These are phyloP conservation scores for Ettlia oleoabundans DNA, from an alignment of 139 green algal genomes.

Conservation along the genomic window DNA sequence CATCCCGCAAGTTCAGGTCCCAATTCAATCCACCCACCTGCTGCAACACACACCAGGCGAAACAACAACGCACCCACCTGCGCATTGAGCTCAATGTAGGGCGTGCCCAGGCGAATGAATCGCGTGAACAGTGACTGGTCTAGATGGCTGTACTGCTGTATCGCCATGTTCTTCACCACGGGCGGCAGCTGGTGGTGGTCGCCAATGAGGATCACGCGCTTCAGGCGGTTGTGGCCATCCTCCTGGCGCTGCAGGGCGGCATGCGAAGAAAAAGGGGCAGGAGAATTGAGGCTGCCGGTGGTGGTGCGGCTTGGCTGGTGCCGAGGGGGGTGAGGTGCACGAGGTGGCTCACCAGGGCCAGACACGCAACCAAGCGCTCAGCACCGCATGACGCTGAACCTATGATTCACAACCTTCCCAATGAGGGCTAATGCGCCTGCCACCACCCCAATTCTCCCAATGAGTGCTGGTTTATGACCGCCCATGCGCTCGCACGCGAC, in stretches of 20 bases:
- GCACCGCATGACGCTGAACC: no score
- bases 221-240: slow-evolving; percentile 71
- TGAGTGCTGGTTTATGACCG: no score
- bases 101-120: slow-evolving; percentile 95
- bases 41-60: neutral
- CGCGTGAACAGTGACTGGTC: slow-evolving; percentile 97
- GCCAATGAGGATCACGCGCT: slow-evolving; percentile 91
- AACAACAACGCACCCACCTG: slow-evolving; percentile 59
- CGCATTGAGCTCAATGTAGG: slow-evolving; percentile 94
- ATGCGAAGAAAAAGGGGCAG: neutral
- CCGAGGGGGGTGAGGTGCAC: no score
- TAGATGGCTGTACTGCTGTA: slow-evolving; percentile 92
- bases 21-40: neutral
- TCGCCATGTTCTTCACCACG: slow-evolving; percentile 97
- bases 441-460: no score
- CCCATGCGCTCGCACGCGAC: no score
- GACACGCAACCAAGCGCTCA: no score
- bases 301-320: no score
- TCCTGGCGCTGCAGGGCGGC: slow-evolving; percentile 32
- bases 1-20: no score
- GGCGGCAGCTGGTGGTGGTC: slow-evolving; percentile 99
- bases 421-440: no score
- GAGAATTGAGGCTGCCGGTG: no score
- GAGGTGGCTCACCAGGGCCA: no score
- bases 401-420: no score